Percentiles rank a stretch among this genome's conserved stretches.
These are phyloP conservation scores for Suillus tomentosus DNA, from an alignment of 768 basidiomycete genomes.

Conservation along the genomic window DNA sequence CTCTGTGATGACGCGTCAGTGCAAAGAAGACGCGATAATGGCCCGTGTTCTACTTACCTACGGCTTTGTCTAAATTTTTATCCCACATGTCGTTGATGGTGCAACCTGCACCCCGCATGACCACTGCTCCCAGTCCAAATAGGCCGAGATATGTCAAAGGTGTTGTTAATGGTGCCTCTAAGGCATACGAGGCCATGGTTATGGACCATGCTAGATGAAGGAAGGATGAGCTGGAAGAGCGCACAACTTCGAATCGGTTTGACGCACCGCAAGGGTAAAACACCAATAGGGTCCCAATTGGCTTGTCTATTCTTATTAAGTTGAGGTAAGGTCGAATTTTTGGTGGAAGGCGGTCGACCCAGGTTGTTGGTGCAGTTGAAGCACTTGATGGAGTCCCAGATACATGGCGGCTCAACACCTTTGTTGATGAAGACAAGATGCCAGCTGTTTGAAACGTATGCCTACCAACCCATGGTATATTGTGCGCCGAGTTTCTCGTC, in stretches of 20 bases:
- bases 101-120: constrained; percentile 98
- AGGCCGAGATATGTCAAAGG: constrained; percentile 78
- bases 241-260: not conserved
- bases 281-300: constrained; percentile 88
- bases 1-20: constrained; percentile 43
- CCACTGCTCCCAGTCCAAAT: constrained; percentile 86
- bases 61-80: constrained; percentile 83
- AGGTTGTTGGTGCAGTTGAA: constrained; percentile 41
- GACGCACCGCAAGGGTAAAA: constrained; percentile 92
- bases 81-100: constrained; percentile 99
- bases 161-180: constrained; percentile 61
- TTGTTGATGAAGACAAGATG: not conserved
- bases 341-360: constrained; percentile 67
- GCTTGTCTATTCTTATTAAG: constrained; percentile 91
- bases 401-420: constrained; percentile 18
- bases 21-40: not conserved
- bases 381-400: constrained; percentile 6
- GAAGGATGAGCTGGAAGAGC: not conserved
- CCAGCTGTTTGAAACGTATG: not conserved
- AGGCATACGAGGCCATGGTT: constrained; percentile 90
- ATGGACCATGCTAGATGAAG: constrained; percentile 91
- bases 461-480: not conserved
- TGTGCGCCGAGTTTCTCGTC: not conserved
- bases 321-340: constrained; percentile 77
- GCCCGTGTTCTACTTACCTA: constrained; percentile 55